Percentiles rank a stretch among this genome's conserved stretches.
These are phyloP conservation scores for Aspergillus tamarii DNA, from an alignment of 2,329 filamentous ascomycete species.

Conservation along the genomic window DNA sequence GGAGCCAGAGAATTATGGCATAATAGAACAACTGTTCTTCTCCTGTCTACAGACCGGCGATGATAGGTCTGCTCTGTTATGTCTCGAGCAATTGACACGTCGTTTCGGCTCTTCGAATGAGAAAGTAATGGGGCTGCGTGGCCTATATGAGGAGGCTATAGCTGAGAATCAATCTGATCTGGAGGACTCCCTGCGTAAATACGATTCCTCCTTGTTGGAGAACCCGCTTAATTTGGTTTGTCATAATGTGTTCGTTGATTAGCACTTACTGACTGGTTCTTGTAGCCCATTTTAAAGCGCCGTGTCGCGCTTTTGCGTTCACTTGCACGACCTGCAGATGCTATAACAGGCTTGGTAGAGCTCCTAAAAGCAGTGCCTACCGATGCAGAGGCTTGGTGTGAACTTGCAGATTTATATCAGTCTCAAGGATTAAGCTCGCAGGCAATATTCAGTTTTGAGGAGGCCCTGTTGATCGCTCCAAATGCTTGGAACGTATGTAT, in stretches of 20 bases:
- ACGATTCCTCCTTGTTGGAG: conserved; percentile 73
- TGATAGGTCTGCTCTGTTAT: conserved; percentile 73
- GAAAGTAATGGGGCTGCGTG: conserved; percentile 79
- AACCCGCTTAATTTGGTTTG: conserved; percentile 80
- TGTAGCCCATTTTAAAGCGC: conserved; percentile 80
- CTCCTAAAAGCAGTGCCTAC: conserved; percentile 83
- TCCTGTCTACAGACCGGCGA: conserved; percentile 84
- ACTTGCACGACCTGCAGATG: conserved; percentile 70
- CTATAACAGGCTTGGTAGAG: conserved; percentile 72
- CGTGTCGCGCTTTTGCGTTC: conserved; percentile 78
- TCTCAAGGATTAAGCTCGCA: conserved; percentile 77
- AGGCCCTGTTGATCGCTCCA: conserved; percentile 81
- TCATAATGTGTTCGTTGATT: conserved; percentile 21
- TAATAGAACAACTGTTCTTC: conserved; percentile 83
- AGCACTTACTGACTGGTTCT: conserved; percentile 33
- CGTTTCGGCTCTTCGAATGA: conserved; percentile 87
- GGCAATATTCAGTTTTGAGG: conserved; percentile 85
- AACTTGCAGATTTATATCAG: conserved; percentile 85
- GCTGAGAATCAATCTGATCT: conserved; percentile 69
- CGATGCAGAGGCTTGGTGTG: conserved; percentile 91
- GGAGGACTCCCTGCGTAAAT: conserved; percentile 72
- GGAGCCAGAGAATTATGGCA: conserved; percentile 78
- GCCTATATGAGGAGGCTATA: conserved; percentile 81
- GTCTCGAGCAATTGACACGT: conserved; percentile 72
- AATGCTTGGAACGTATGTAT: conserved; percentile 89